Evolutionary conservation across 805 yeast genomes (phyloP), one percentile per base, ranked within the genome.

Genomic region (Candida nemodendra): DNA sequence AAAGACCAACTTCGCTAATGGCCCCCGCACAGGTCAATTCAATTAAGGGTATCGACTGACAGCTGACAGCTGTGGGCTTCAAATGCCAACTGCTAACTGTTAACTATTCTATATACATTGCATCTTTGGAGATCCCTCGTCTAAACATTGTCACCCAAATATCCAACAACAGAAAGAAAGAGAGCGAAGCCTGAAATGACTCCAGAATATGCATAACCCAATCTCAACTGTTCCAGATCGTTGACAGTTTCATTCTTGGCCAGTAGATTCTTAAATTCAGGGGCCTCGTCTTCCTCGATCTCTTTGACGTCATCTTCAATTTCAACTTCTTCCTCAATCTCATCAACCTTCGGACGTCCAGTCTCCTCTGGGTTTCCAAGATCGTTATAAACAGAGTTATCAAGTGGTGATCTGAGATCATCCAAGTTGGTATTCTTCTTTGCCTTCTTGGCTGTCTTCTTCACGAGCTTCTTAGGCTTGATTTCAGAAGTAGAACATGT

Each of bases 111-210:
- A 31, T 31, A 22, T 19, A 15, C 27, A 18, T 17, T 24, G 24
- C 17, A 16, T 21, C 24, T 21, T 21, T 8, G 11, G 11, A 21
- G 34, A 34, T 30, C 34, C 31, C 34, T 23, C 36, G 30, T 33
- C 37, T 47, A 55, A 26, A 46, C 38, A 28, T 45, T 45, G 52
- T 80, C 87, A 9, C 87, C 87, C 39, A 74, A 53, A 37, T 76
- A 66, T 11, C 87, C 87, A 44, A 80, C 55, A 9, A 69, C 51
- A 16, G 81, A 69, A 35, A 80, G 56, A 4, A 69, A 53, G 36
- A 78, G 72, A 0, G 79, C 72, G 9, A 62, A 43, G 7, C 72
- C 72, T 13, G 74, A 54, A 23, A 78, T 49, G 12, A 57, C 60
- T 7, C 72, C 61, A 3, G 76, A 72, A 18, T 65, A 48, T 19